Base-by-base conservation (phyloP, 2,329 filamentous ascomycete species). In the Leptodontidium sp. region DNA sequence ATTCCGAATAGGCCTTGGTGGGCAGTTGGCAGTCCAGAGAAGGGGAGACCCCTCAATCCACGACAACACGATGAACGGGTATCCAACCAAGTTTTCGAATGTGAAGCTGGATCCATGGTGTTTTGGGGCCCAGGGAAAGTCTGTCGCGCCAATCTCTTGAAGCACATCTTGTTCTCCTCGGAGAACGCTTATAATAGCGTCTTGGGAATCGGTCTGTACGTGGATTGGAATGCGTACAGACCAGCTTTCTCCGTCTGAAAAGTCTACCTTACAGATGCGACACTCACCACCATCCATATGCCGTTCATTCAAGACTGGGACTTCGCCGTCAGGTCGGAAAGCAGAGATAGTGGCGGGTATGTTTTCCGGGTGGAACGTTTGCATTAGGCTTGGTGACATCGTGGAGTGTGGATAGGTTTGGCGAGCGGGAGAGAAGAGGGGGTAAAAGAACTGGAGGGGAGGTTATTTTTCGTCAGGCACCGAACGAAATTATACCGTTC, bases 121-220 rank as follows among this genome's bases (percentile, higher is more conserved):
- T 45, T 45, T 45, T 45, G 11, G 40, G 40, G 40, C 40, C 40
- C 11, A 59, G 55, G 55, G 24, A 59, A 59, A 59, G 55, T 59
- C 32, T 26, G 55, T 59, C 55, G 55, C 55, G 55, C 55, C 55
- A 59, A 59, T 59, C 55, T 59, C 55, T 59, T 59, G 55, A 59
- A 59, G 55, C 55, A 59, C 55, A 59, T 59, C 26, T 59, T 59
- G 55, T 59, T 59, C 55, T 59, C 55, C 55, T 59, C 55, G 55
- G 32, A 59, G 55, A 59, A 59, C 24, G 55, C 26, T 59, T 59
- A 59, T 59, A 59, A 35, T 59, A 40, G 24, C 55, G 8, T 59
- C 26, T 59, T 59, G 55, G 55, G 24, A 59, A 59, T 59, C 55
- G 55, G 29, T 59, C 38, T 59, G 55, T 59, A 59, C 55, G 55